Percentiles rank a stretch among this genome's conserved stretches.
These are phyloP conservation scores for Candida tallmaniae DNA, from an alignment of 805 yeast genomes.

Conservation along the genomic window DNA sequence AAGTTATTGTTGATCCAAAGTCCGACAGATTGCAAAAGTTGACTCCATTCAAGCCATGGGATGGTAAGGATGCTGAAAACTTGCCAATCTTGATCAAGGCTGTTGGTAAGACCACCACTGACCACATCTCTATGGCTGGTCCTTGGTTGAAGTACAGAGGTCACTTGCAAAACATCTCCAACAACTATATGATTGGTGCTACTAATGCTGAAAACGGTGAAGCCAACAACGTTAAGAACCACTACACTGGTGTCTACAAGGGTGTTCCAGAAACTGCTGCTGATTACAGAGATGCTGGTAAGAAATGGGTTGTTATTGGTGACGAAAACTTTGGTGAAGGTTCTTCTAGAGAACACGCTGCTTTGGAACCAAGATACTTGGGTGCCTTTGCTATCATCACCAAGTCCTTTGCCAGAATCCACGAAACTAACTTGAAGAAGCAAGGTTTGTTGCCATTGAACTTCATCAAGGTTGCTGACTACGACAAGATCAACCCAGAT, in stretches of 20 bases:
- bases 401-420: conserved; percentile 97
- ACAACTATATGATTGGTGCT: conserved; percentile 99
- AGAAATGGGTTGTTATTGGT: conserved; percentile 96
- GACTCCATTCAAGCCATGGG: conserved; percentile 94
- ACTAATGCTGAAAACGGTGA: conserved; percentile 93
- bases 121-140: conserved; percentile 99
- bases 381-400: conserved; percentile 98
- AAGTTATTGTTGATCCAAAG: conserved; percentile 76
- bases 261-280: conserved; percentile 98
- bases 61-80: conserved; percentile 86
- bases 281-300: conserved; percentile 89
- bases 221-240: conserved; percentile 88
- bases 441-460: conserved; percentile 98
- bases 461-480: conserved; percentile 83
- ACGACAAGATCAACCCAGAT: conserved; percentile 88
- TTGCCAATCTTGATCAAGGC: conserved; percentile 96
- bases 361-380: conserved; percentile 97
- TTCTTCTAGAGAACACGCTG: conserved; percentile 99
- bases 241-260: conserved; percentile 83
- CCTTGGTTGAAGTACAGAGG: conserved; percentile 99
- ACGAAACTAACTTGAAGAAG: conserved; percentile 99
- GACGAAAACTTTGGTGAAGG: conserved; percentile 99
- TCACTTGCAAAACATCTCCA: conserved; percentile 96
- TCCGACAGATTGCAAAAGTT: conserved; percentile 95
- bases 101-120: conserved; percentile 97